phyloP scores from a whole-genome alignment of 176 grass and related monocot species.

The Pharus latifolius region DNA sequence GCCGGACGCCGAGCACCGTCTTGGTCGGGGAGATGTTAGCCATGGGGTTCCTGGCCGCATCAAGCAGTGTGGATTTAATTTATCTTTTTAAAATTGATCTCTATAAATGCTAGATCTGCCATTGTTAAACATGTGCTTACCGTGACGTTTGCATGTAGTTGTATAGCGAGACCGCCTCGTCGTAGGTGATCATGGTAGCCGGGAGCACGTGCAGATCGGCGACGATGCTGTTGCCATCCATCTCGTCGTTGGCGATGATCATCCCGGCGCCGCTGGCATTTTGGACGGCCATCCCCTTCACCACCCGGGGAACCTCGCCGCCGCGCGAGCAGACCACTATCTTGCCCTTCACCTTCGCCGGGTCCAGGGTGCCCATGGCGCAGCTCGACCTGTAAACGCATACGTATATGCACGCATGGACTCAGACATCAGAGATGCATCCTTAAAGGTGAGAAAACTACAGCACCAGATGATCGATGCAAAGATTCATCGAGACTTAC shows the following conservation, averaged over 20 bases:
- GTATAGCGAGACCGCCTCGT: conserved; percentile 16
- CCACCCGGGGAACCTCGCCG: not conserved
- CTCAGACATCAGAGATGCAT: no score
- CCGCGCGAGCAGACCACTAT: conserved; percentile 50
- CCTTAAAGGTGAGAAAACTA: no score
- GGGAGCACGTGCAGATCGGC: conserved; percentile 66
- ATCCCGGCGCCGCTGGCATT: conserved; percentile 46
- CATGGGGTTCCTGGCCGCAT: conserved; percentile 8
- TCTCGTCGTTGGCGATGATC: conserved; percentile 38
- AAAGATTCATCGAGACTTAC: not conserved
- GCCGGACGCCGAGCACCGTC: conserved; percentile 49
- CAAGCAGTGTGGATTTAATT: not conserved
- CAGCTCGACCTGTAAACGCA: conserved; percentile 16
- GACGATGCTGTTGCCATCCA: conserved; percentile 2
- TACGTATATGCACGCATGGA: no score
- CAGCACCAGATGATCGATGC: no score
- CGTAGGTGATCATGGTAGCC: conserved; percentile 53
- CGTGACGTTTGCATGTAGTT: conserved; percentile 38
- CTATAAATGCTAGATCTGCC: not conserved
- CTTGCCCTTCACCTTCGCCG: conserved; percentile 36
- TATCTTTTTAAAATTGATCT: not conserved
- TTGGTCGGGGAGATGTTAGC: conserved; percentile 43
- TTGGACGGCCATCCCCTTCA: conserved; percentile 28
- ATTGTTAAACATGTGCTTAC: not conserved
- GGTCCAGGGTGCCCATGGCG: conserved; percentile 31